Conservation (phyloP, 2,329 filamentous ascomycete genomes). For the Phaeomoniella chlamydospora region DNA sequence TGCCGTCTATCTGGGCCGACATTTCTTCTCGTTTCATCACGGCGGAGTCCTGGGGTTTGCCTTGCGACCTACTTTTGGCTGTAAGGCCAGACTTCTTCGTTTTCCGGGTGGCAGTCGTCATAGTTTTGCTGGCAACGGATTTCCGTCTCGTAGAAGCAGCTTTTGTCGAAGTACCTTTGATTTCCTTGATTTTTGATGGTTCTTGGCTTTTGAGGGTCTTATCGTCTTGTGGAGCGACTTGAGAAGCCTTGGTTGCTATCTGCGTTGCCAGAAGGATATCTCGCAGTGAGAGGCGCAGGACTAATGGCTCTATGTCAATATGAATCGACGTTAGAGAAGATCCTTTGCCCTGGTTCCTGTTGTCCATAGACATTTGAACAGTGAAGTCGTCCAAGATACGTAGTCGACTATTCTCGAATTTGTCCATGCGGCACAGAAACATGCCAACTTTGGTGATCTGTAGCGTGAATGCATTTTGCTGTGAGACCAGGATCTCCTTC, state of each 20-base stretch:
- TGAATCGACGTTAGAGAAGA: conserved; percentile 62
- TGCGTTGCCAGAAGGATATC: conserved; percentile 92
- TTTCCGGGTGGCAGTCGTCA: conserved; percentile 27
- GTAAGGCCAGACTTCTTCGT: conserved; percentile 31
- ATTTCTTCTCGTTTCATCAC: conserved; percentile 62
- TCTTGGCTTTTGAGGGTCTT: conserved; percentile 37
- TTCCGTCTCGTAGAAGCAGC: conserved; percentile 29
- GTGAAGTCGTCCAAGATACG: conserved; percentile 96
- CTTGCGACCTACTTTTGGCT: conserved; percentile 23
- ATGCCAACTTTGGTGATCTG: conserved; percentile 92
- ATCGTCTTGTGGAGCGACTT: conserved; percentile 49
- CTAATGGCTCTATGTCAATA: conserved; percentile 78
- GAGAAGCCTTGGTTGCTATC: conserved; percentile 79
- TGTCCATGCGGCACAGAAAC: conserved; percentile 98
- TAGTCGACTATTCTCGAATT: conserved; percentile 77
- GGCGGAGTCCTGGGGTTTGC: conserved; percentile 27
- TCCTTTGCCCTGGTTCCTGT: conserved; percentile 42
- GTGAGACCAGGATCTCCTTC: conserved; percentile 81
- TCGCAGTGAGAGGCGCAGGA: conserved; percentile 76
- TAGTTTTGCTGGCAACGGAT: conserved; percentile 29
- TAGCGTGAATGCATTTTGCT: conserved; percentile 86
- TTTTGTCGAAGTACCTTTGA: conserved; percentile 15
- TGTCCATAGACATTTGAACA: conserved; percentile 76
- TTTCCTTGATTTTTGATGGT: conserved; percentile 33
- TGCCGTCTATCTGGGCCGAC: conserved; percentile 70